A percentile compares a stretch with the other conserved stretches of the same genome.
These are phyloP conservation scores for Penicillium paradoxum DNA, from an alignment of 495 filamentous ascomycete genomes.

Conservation along the genomic window DNA sequence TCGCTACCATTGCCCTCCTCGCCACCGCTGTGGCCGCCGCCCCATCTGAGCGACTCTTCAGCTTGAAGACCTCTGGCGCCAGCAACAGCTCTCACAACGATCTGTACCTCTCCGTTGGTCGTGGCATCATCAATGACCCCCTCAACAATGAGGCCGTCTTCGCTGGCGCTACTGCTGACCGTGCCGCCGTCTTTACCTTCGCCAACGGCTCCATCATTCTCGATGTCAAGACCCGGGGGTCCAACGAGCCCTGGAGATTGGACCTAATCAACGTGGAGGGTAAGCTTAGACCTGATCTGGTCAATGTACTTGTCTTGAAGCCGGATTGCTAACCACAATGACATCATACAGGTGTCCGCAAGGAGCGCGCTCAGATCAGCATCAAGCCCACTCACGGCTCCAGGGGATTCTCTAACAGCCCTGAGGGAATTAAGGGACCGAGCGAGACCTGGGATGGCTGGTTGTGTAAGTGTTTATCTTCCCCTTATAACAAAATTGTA, in stretches of 20 bases:
- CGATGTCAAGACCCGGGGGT: neutral
- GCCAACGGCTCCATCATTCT: constrained; percentile 15
- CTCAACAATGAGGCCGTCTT: constrained; percentile 22
- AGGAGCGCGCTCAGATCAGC: constrained; percentile 3
- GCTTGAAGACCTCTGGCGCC: constrained; percentile 15
- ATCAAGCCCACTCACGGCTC: constrained; percentile 5
- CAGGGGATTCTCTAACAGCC: neutral
- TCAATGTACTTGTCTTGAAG: too few species aligned
- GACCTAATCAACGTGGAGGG: constrained; percentile 15
- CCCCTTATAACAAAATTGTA: neutral
- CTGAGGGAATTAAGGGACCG: neutral
- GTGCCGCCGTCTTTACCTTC: constrained; percentile 15
- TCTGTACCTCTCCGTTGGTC: constrained; percentile 14
- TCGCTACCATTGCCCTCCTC: constrained; percentile 15
- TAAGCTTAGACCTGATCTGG: neutral
- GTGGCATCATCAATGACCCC: constrained; percentile 10
- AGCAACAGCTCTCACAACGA: constrained; percentile 11
- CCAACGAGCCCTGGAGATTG: constrained; percentile 12
- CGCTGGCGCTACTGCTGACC: neutral
- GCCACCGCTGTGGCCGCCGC: constrained; percentile 14
- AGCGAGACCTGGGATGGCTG: neutral
- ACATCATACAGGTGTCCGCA: neutral
- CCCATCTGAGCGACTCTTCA: constrained; percentile 18
- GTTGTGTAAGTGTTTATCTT: constrained; percentile 3
- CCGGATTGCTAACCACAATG: neutral